Percentiles rank a stretch among this genome's conserved stretches.
These are phyloP conservation scores for Acer saccharum DNA, from an alignment of 345 rosid species.

Conservation along the genomic window DNA sequence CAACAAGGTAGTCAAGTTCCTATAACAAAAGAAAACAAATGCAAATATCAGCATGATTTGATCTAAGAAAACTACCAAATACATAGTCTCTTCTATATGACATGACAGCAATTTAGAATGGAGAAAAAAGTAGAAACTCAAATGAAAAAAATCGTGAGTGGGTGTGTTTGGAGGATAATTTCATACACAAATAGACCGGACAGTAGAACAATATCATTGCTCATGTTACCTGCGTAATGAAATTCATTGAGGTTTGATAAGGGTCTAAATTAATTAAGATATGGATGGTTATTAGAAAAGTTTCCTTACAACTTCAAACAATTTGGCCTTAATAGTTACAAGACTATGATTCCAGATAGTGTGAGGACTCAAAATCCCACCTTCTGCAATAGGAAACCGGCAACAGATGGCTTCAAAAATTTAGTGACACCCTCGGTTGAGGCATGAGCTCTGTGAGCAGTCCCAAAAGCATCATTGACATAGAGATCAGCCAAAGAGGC, in stretches of 20 bases:
- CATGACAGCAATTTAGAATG: too few species aligned
- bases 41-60: neutral
- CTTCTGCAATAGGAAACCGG: conserved; percentile 97
- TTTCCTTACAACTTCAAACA: neutral
- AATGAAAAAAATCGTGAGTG: neutral
- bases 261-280: neutral
- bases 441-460: conserved; percentile 98
- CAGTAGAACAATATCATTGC: neutral
- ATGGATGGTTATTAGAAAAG: neutral
- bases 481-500: conserved; percentile 86
- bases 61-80: conserved; percentile 7
- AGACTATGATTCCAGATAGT: neutral
- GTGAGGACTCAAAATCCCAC: conserved; percentile 29
- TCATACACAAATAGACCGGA: neutral
- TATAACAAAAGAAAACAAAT: conserved; percentile 23
- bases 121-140: neutral
- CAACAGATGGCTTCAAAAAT: conserved; percentile 88
- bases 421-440: conserved; percentile 95
- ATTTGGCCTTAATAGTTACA: neutral
- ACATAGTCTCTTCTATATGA: neutral
- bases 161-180: neutral
- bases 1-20: conserved; percentile 97
- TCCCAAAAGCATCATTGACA: conserved; percentile 96
- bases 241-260: neutral
- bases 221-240: neutral